Conservation (phyloP, 1,284 basidiomycete species). For the Rhodofomes roseus region DNA sequence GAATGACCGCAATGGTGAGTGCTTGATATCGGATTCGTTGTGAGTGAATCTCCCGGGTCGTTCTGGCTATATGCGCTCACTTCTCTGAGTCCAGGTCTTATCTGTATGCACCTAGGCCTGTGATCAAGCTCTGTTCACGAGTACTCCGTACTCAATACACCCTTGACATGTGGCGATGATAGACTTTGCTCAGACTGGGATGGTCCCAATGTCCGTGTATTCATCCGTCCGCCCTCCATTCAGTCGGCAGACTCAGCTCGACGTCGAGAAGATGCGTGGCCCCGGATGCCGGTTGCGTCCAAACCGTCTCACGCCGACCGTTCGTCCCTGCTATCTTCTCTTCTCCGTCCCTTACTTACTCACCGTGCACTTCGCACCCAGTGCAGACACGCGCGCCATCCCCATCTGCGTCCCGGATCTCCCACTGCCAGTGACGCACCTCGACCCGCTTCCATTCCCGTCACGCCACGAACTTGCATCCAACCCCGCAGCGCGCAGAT, state of each 20-base stretch:
- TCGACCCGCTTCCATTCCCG: neutral
- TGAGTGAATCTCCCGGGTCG: neutral
- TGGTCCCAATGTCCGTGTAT: neutral
- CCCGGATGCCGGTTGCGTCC: neutral
- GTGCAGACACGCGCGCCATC: neutral
- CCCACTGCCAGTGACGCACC: neutral
- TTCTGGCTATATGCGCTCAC: neutral
- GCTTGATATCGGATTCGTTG: neutral
- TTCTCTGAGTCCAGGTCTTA: neutral
- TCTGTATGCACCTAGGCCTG: neutral
- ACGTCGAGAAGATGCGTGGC: neutral
- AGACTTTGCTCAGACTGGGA: neutral
- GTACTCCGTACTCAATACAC: neutral
- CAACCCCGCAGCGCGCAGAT: neutral
- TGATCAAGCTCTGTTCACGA: neutral
- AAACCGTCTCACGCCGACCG: neutral
- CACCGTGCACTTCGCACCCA: neutral
- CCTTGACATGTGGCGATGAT: neutral
- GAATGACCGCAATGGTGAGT: neutral
- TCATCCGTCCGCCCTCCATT: neutral
- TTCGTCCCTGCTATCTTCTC: neutral
- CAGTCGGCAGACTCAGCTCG: neutral
- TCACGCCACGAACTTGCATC: neutral
- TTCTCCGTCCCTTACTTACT: neutral
- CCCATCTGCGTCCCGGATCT: neutral